These are phyloP conservation scores for Lecanoromycetidae sp. DNA, from an alignment of 2,329 filamentous ascomycete genomes.

Conservation along the genomic window DNA sequence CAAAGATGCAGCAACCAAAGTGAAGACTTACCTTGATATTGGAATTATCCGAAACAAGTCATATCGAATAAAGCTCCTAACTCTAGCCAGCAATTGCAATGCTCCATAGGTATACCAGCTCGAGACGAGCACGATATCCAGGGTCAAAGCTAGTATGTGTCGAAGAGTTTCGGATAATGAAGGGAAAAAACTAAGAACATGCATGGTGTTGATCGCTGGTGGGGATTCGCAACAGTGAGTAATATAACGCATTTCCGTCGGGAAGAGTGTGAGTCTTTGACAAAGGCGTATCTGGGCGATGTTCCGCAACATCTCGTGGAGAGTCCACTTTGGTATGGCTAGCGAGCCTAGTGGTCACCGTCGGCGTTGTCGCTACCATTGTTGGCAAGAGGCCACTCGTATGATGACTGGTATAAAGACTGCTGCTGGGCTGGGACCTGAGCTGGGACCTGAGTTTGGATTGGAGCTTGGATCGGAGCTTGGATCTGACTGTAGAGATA, in stretches of 20 bases:
- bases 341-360: not conserved
- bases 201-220: too few species aligned
- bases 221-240: too few species aligned
- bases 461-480: too few species aligned
- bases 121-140: slow-evolving; percentile 1
- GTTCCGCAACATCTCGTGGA: not conserved
- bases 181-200: not conserved
- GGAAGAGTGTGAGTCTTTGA: too few species aligned
- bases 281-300: too few species aligned
- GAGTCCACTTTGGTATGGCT: not conserved
- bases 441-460: too few species aligned
- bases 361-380: not conserved
- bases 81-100: not conserved
- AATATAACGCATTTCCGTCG: too few species aligned
- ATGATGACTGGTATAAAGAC: slow-evolving; percentile 5
- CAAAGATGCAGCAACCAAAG: too few species aligned
- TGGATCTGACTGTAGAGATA: too few species aligned
- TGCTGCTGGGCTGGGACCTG: too few species aligned
- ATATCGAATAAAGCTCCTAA: not conserved
- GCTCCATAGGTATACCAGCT: not conserved
- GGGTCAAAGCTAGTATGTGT: slow-evolving; percentile 1
- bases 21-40: too few species aligned
- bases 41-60: too few species aligned
- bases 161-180: not conserved
- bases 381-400: slow-evolving; percentile 9